Percentiles rank a stretch among this genome's conserved stretches.
phyloP scores from a whole-genome alignment of 306 rosid species.

The Vigna angularis region DNA sequence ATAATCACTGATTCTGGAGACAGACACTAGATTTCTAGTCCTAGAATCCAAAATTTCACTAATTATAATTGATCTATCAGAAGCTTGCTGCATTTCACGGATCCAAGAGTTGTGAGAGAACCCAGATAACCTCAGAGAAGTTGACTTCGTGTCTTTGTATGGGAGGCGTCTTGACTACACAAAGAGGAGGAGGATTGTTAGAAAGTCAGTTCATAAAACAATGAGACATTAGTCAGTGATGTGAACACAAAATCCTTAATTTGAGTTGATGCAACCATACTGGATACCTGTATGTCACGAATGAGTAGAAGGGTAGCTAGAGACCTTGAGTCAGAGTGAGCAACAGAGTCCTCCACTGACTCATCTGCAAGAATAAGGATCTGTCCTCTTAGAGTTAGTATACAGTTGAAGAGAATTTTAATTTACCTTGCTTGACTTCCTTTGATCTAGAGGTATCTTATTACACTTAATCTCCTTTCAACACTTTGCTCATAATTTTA shows the following conservation, averaged over 20 bases:
- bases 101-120: constrained; percentile 97
- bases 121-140: constrained; percentile 72
- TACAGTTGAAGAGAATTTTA: constrained; percentile 41
- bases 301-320: constrained; percentile 98
- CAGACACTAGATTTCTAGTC: constrained; percentile 98
- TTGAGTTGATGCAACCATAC: constrained; percentile 37
- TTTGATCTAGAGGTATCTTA: constrained; percentile 25
- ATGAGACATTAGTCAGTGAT: not conserved
- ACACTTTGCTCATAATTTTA: constrained; percentile 9
- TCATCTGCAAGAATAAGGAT: constrained; percentile 99
- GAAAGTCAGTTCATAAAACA: constrained; percentile 37
- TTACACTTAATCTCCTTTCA: constrained; percentile 26
- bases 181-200: constrained; percentile 11
- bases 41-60: constrained; percentile 98
- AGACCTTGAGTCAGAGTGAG: constrained; percentile 96
- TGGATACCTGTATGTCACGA: constrained; percentile 91
- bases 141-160: constrained; percentile 69
- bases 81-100: constrained; percentile 97
- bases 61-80: constrained; percentile 89
- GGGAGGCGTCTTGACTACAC: constrained; percentile 93
- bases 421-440: constrained; percentile 7
- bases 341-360: constrained; percentile 92
- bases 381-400: constrained; percentile 82
- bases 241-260: constrained; percentile 28
- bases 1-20: constrained; percentile 95